Evolutionary conservation across 805 yeast species (phyloP).

Genomic region (Lipomyces starkeyi): DNA sequence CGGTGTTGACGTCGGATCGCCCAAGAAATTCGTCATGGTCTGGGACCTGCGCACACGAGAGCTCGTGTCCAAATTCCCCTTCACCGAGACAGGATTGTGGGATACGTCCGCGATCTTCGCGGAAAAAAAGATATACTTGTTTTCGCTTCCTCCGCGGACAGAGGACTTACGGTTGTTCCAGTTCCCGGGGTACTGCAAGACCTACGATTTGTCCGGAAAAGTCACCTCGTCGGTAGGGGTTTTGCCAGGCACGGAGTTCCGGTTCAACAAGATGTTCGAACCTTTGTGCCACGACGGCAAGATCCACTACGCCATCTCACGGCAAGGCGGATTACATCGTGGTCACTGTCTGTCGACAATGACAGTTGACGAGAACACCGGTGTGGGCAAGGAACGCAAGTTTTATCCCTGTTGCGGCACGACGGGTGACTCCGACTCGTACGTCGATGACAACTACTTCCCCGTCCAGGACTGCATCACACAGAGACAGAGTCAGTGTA

Average conservation of each 20-base stretch:
- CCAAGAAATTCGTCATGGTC: slow-evolving; percentile 36
- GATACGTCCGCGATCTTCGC: slow-evolving; percentile 33
- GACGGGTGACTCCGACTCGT: not conserved
- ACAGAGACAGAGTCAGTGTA: slow-evolving; percentile 23
- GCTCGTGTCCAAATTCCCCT: slow-evolving; percentile 31
- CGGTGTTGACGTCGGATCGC: slow-evolving; percentile 31
- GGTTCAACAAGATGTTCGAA: slow-evolving; percentile 25
- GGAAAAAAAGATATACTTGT: slow-evolving; percentile 33
- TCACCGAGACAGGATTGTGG: slow-evolving; percentile 38
- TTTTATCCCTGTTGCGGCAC: slow-evolving; percentile 26
- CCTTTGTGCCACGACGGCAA: slow-evolving; percentile 32
- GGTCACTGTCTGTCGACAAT: slow-evolving; percentile 33
- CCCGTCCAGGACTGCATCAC: slow-evolving; percentile 33
- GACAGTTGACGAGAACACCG: slow-evolving; percentile 32
- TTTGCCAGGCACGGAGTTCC: slow-evolving; percentile 36
- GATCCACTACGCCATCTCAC: slow-evolving; percentile 31
- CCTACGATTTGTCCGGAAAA: slow-evolving; percentile 32
- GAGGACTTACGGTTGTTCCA: slow-evolving; percentile 24
- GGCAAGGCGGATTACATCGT: slow-evolving; percentile 31
- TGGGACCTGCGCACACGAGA: slow-evolving; percentile 29
- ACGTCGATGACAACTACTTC: slow-evolving; percentile 13
- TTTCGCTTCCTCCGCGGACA: slow-evolving; percentile 32
- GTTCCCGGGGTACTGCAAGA: slow-evolving; percentile 36
- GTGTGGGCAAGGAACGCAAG: slow-evolving; percentile 28
- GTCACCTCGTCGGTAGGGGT: slow-evolving; percentile 36